phyloP scores from a whole-genome alignment of 176 grass and related monocot genomes.

The Carex myosuroides region DNA sequence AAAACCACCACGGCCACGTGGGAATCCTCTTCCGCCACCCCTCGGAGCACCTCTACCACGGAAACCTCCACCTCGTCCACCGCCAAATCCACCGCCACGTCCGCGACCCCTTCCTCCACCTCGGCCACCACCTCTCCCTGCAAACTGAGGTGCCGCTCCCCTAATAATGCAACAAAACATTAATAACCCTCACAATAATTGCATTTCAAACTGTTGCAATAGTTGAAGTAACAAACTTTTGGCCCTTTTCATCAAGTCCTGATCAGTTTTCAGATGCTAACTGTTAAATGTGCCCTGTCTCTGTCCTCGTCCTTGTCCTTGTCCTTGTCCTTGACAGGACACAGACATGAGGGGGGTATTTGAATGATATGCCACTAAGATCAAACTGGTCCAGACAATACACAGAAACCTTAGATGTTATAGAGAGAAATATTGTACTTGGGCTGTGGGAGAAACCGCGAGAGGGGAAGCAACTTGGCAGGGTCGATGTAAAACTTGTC shows the following conservation, averaged over 20 bases:
- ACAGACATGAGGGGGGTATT: neutral
- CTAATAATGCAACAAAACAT: constrained; percentile 40
- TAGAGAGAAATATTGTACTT: constrained; percentile 47
- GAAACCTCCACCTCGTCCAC: constrained; percentile 63
- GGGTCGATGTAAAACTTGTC: constrained; percentile 95
- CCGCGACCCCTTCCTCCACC: constrained; percentile 40
- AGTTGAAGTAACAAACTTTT: no score
- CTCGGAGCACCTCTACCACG: constrained; percentile 78
- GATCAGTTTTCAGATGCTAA: neutral
- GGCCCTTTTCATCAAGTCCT: neutral
- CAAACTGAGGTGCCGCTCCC: constrained; percentile 36
- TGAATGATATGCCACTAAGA: neutral
- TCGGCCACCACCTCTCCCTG: constrained; percentile 51
- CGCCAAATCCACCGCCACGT: constrained; percentile 7
- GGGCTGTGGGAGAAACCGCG: constrained; percentile 78
- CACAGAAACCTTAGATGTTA: neutral
- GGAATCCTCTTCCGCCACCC: constrained; percentile 54
- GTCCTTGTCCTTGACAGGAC: neutral
- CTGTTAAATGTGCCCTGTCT: neutral
- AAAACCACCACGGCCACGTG: constrained; percentile 60
- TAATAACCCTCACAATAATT: neutral
- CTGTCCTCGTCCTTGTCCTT: no score
- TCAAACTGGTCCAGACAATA: neutral
- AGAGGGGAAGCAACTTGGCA: constrained; percentile 74
- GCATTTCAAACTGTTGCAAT: neutral